Evolutionary conservation across 345 rosid species (phyloP), one percentile per base, ranked within the genome.

Genomic region (Populus alba): DNA sequence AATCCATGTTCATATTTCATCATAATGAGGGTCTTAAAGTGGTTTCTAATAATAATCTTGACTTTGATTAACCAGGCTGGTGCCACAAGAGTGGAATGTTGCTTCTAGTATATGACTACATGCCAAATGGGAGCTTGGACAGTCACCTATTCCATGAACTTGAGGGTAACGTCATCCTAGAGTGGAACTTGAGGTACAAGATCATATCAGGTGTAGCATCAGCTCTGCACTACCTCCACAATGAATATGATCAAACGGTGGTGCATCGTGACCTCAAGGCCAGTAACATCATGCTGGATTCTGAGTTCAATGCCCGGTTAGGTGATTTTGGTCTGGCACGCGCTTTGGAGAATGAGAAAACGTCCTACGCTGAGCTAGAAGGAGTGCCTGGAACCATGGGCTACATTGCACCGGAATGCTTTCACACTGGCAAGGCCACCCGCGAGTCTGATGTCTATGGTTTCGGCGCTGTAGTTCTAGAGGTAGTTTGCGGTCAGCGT

Each of bases 221-320:
- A 0, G 91, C 92, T 22, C 78, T 91, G 16, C 89, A 89, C 68
- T 91, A 91, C 80, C 86, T 91, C 65, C 92, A 91, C 59, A 77
- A 91, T 8, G 91, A 89, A 71, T 91, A 84, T 35, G 91, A 89
- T 71, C 87, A 89, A 53, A 89, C 70, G 71, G 94, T 91, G 66
- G 86, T 89, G 70, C 92, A 91, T 72, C 85, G 89, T 3, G 92
- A 89, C 87, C 92, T 91, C 49, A 91, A 91, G 66, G 92, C 90
- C 37, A 91, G 92, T 79, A 91, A 91, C 80, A 79, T 91, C 38
- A 72, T 91, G 86, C 81, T 91, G 27, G 94, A 91, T 75, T 49
- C 85, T 13, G 23, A 84, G 49, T 89, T 88, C 87, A 87, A 89
- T 29, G 91, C 92, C 10, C 87, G 90, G 1, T 85, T 91, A 1